phyloP scores from a whole-genome alignment of 2,329 filamentous ascomycete genomes.

The Colletotrichum ledebouriae region DNA sequence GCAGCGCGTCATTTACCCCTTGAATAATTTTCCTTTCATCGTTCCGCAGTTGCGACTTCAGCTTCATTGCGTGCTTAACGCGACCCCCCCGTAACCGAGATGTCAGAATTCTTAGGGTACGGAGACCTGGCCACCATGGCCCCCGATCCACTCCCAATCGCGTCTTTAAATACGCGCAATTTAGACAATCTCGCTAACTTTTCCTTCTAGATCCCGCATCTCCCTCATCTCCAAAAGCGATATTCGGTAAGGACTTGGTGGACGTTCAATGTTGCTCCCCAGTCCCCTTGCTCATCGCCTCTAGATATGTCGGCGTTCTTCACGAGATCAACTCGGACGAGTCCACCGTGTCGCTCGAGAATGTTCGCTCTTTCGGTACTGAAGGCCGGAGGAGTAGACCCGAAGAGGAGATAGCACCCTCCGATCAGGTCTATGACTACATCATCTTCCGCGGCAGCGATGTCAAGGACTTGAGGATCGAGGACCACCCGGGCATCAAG shows the following conservation, averaged over 20 bases:
- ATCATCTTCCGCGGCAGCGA: slow-evolving; percentile 98
- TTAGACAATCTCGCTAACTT: slow-evolving; percentile 31
- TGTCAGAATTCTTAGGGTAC: slow-evolving; percentile 74
- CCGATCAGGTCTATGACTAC: slow-evolving; percentile 94
- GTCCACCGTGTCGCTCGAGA: slow-evolving; percentile 95
- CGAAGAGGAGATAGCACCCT: slow-evolving; percentile 85
- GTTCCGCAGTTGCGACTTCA: slow-evolving; percentile 23
- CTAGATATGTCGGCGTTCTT: slow-evolving; percentile 92
- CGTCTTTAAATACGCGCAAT: slow-evolving; percentile 33
- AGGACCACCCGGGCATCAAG: slow-evolving; percentile 81
- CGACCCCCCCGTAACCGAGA: slow-evolving; percentile 54
- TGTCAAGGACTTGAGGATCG: slow-evolving; percentile 97
- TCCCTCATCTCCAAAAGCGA: slow-evolving; percentile 97
- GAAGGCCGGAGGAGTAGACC: slow-evolving; percentile 87
- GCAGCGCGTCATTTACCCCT: slow-evolving; percentile 40
- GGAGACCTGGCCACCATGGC: slow-evolving; percentile 46
- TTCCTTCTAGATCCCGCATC: slow-evolving; percentile 80
- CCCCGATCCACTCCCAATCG: slow-evolving; percentile 49
- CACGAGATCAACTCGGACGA: slow-evolving; percentile 99
- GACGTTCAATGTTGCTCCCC: slow-evolving; percentile 40
- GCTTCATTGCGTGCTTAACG: slow-evolving; percentile 57
- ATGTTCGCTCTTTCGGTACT: slow-evolving; percentile 94
- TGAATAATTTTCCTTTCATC: slow-evolving; percentile 27
- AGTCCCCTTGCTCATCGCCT: slow-evolving; percentile 33
- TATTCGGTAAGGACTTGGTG: slow-evolving; percentile 79